Base-by-base conservation (phyloP, 208 protist species). In the Leishmania arabica region DNA sequence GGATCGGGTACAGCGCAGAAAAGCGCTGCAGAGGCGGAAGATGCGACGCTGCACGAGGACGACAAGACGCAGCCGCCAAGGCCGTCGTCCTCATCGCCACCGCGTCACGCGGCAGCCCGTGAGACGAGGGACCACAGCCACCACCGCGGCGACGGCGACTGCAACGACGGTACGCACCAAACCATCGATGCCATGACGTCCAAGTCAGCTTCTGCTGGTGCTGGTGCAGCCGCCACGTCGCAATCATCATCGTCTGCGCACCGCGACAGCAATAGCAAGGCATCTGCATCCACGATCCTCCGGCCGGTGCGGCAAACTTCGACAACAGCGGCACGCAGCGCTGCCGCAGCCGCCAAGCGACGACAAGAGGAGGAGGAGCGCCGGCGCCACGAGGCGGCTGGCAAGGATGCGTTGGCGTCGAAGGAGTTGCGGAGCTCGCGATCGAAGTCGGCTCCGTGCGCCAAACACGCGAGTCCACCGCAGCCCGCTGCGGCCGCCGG, bases 271-370 rank as follows among this genome's bases (percentile, higher is more conserved):
- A 37, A 53, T 4, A 21, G 5, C 27, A 42, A 42, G 27, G 0
- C 24, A 8, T 21, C 49, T 34, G 34, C 73, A 37, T 24, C 51
- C 54, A 27, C 34, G 9, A 27, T 1, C 3, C 71, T 45, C 40
- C 51, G 42, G 45, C 49, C 76, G 37, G 82, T 81, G 49, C 70
- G 82, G 8, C 77, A 81, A 66, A 81, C 82, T 3, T 72, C 77
- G 9, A 34, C 58, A n/a, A 54, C 60, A 15, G 66, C 62, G 9
- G 53, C 80, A 51, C 80, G 80, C 34, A 65, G 24, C 53, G 73
- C 80, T 37, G 51, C 78, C 17, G 69, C 78, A 21, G 78, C 56
- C 0, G 68, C 60, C 47, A 62, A 64, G 8, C 70, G 73, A 56
- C 77, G 74, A 24, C 72, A 81, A 47, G 72, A 69, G 76, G 60